Evolutionary conservation across 345 rosid species (phyloP), one percentile per base, ranked within the genome.

Genomic region (Eucalyptus sp.): DNA sequence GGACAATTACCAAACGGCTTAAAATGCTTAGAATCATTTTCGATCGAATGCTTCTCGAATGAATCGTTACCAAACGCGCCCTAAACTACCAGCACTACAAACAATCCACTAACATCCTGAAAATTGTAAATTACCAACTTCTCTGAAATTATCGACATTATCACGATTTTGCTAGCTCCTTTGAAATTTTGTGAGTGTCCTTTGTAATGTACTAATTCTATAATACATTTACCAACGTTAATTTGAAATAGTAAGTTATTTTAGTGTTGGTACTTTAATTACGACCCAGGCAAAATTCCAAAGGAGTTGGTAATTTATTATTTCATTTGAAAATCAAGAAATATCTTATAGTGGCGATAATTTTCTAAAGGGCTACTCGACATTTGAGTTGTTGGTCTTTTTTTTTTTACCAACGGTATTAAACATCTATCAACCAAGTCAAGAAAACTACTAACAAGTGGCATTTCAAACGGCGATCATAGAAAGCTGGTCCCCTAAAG

Each of bases 351-450:
- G 16, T 27, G 68, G 14, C 0, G 16, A 29, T 13, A 62, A 29
- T 6, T 62, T 62, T 12, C 68, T 29, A 62, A 62, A 12, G 31
- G 31, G 13, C 0, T 60, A 62, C 33, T 29, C 0, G 0, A 62
- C 15, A 62, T 62, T 62, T 29, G 68, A 62, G 68, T 62, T 29
- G 68, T 13, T 29, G 68, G 68, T 62, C 8, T 29, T 62, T 6
- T 0, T 62, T 0, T 62, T 62, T 13, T 0, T 27, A 6, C 8
- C 4, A 0, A 29, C 17, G 1, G 68, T 6, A 12, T 62, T 62
- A 0, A 62, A 62, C 0, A 29, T 62, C 68, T 62, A 62, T 29
- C 31, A 62, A 13, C 16, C 0, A 0, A 62, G n/a, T 27, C 31
- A 62, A 0, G 37, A 29, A 62, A 29, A 1, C 68, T 1, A 62